phyloP scores from a whole-genome alignment of 306 rosid genomes.

The Amphicarpaea edgeworthii region DNA sequence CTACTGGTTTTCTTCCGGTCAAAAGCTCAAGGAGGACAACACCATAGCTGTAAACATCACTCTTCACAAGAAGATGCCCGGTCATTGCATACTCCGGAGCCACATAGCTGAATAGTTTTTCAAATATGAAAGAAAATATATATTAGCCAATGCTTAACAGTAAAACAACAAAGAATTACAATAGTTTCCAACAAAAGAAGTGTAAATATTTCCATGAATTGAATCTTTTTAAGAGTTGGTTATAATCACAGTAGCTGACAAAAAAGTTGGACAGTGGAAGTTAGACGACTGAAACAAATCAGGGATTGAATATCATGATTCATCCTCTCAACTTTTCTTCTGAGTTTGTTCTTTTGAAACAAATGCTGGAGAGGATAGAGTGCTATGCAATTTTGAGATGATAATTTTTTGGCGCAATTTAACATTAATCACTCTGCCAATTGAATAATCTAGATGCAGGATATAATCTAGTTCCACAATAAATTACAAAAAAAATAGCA shows the following conservation, averaged over 20 bases:
- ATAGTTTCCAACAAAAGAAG: neutral
- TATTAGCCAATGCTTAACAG: conserved; percentile 19
- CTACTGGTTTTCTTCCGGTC: conserved; percentile 90
- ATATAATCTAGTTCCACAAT: conserved; percentile 1
- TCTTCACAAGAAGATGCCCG: conserved; percentile 96
- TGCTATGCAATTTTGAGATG: neutral
- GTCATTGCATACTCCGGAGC: conserved; percentile 99
- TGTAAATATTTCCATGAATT: neutral
- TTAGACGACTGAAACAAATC: neutral
- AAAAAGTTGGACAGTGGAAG: neutral
- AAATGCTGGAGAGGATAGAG: neutral
- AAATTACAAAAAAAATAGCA: conserved; percentile 7
- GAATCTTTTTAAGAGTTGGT: neutral
- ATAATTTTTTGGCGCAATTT: neutral
- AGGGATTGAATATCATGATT: conserved; percentile 2
- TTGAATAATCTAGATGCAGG: conserved; percentile 1
- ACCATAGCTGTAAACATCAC: conserved; percentile 97
- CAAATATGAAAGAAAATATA: conserved; percentile 38
- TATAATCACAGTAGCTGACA: conserved; percentile 2
- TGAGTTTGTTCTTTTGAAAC: neutral
- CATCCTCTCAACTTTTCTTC: neutral
- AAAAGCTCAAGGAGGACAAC: conserved; percentile 96
- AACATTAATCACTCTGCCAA: neutral
- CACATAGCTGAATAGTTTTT: conserved; percentile 69
- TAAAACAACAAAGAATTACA: conserved; percentile 28